Percentiles rank a stretch among this genome's conserved stretches.
These are phyloP conservation scores for Pseudogymnoascus sp. DNA, from an alignment of 2,329 filamentous ascomycete genomes.

Conservation along the genomic window DNA sequence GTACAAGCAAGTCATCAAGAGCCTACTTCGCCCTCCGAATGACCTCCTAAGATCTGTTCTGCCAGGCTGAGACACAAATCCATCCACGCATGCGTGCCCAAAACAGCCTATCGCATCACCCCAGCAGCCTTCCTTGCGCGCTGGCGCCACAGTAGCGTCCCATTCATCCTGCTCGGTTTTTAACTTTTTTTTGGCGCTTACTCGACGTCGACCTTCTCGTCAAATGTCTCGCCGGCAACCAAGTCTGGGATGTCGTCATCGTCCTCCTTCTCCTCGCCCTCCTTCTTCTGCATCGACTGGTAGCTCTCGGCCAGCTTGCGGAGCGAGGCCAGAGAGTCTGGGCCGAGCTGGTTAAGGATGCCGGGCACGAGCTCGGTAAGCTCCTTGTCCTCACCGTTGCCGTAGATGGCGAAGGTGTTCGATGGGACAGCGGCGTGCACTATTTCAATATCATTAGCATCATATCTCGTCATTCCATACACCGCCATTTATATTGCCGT, in stretches of 20 bases:
- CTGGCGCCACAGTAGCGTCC: background rate
- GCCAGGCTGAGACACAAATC: conserved; percentile 7
- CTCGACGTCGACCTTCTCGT: conserved; percentile 74
- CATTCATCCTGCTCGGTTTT: conserved; percentile 1
- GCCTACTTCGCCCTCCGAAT: conserved; percentile 5
- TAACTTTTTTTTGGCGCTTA: conserved; percentile 17
- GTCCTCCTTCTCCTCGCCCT: conserved; percentile 67
- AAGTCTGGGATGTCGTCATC: conserved; percentile 96
- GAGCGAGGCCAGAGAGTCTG: conserved; percentile 93
- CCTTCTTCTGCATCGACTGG: conserved; percentile 96
- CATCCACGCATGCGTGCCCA: conserved; percentile 5
- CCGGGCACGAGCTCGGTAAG: conserved; percentile 98
- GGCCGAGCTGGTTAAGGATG: conserved; percentile 98
- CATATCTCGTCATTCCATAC: background rate
- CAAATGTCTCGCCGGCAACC: conserved; percentile 95
- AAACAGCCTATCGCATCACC: conserved; percentile 7
- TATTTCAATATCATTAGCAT: conserved; percentile 31
- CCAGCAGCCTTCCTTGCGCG: background rate
- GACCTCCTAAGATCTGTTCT: conserved; percentile 4
- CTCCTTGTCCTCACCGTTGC: conserved; percentile 98
- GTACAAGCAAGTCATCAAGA: conserved; percentile 6
- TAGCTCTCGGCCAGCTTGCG: conserved; percentile 99
- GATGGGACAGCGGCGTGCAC: conserved; percentile 94
- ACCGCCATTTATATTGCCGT: background rate
- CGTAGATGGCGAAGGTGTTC: conserved; percentile 99